These are phyloP conservation scores for Lipomyces oligophaga DNA, from an alignment of 805 yeast genomes.

Conservation along the genomic window DNA sequence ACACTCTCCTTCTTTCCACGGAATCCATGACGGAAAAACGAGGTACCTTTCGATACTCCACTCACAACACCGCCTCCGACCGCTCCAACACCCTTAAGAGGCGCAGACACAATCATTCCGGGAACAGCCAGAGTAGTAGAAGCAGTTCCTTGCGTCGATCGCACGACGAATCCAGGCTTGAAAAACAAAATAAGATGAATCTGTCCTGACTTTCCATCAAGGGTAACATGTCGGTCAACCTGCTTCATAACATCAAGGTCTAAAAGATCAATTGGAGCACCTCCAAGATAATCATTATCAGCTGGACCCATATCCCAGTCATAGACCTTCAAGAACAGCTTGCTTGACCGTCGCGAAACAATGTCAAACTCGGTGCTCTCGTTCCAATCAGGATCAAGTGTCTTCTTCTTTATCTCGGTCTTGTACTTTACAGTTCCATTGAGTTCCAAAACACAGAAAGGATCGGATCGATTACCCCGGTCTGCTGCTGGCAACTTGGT, in stretches of 20 bases:
- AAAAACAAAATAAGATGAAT: slow-evolving; percentile 58
- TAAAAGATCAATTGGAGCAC: slow-evolving; percentile 52
- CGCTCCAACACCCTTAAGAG: slow-evolving; percentile 49
- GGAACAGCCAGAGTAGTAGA: slow-evolving; percentile 33
- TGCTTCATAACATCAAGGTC: slow-evolving; percentile 59
- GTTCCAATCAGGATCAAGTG: slow-evolving; percentile 87
- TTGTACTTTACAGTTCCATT: slow-evolving; percentile 64
- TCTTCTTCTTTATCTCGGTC: slow-evolving; percentile 78
- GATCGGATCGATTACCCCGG: slow-evolving; percentile 83
- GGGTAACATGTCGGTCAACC: slow-evolving; percentile 49
- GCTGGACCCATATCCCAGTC: slow-evolving; percentile 97
- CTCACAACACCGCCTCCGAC: slow-evolving; percentile 44
- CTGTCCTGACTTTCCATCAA: slow-evolving; percentile 57
- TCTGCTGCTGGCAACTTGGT: slow-evolving; percentile 78
- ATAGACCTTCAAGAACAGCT: slow-evolving; percentile 53
- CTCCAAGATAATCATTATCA: slow-evolving; percentile 77
- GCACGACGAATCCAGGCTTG: slow-evolving; percentile 60
- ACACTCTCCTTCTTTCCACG: slow-evolving; percentile 7
- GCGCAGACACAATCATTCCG: slow-evolving; percentile 46
- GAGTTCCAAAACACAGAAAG: slow-evolving; percentile 67
- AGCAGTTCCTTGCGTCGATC: slow-evolving; percentile 21
- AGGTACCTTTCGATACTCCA: slow-evolving; percentile 29
- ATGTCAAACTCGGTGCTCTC: slow-evolving; percentile 59
- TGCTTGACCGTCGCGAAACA: slow-evolving; percentile 58
- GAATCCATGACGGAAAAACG: slow-evolving; percentile 13